These are phyloP conservation scores for Cymbopogon flexuosus DNA, from an alignment of 202 grass and related monocot species.

Conservation along the genomic window DNA sequence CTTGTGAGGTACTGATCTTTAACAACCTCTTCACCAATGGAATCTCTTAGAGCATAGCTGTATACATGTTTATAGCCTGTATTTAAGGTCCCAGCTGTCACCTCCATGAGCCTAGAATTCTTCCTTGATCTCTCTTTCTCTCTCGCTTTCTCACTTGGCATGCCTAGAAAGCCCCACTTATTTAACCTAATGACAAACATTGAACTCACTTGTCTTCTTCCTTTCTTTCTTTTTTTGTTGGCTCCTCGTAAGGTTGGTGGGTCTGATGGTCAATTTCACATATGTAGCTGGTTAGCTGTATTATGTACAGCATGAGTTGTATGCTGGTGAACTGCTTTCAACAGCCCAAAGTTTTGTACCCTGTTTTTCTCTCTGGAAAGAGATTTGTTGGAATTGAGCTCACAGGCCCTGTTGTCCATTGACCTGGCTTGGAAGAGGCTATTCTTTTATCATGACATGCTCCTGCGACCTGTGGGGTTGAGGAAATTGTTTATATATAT, in stretches of 20 bases:
- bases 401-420: background rate
- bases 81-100: slow-evolving; percentile 35
- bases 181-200: slow-evolving; percentile 38
- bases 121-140: background rate
- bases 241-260: slow-evolving; percentile 28
- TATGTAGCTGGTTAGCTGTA: slow-evolving; percentile 25
- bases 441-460: slow-evolving; percentile 6
- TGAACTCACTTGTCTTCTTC: background rate
- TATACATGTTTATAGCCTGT: slow-evolving; percentile 68
- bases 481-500: background rate
- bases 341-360: slow-evolving; percentile 40
- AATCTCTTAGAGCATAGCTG: slow-evolving; percentile 52
- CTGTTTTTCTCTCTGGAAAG: slow-evolving; percentile 18
- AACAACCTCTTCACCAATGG: slow-evolving; percentile 29
- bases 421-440: background rate
- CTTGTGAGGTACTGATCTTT: slow-evolving; percentile 40
- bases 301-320: slow-evolving; percentile 37
- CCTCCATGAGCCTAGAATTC: slow-evolving; percentile 36
- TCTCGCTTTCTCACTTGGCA: background rate
- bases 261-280: slow-evolving; percentile 12
- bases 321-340: slow-evolving; percentile 35
- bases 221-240: background rate
- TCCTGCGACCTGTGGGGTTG: background rate
- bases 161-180: slow-evolving; percentile 18
- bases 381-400: slow-evolving; percentile 19